phyloP scores from a whole-genome alignment of 805 yeast genomes.

The Ogataea angusta region DNA sequence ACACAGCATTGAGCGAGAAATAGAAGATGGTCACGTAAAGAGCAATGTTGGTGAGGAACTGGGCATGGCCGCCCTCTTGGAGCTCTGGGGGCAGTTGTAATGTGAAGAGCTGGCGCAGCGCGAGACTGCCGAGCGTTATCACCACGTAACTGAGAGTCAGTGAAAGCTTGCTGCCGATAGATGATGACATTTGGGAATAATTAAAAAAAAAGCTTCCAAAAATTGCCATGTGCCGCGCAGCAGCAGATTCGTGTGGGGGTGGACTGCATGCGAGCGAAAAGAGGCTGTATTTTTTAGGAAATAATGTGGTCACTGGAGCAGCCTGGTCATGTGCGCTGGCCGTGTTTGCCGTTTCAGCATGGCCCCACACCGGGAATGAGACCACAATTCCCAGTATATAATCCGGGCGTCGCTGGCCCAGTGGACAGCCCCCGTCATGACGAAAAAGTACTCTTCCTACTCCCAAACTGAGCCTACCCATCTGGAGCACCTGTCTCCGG shows the following conservation, averaged over 20 bases:
- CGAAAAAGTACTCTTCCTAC: slow-evolving; percentile 18
- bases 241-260: background rate
- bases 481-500: slow-evolving; percentile 28
- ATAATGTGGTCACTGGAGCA: background rate
- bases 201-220: background rate
- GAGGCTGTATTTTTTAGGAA: background rate
- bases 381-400: slow-evolving; percentile 2
- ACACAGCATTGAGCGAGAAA: slow-evolving; percentile 36
- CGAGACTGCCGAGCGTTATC: slow-evolving; percentile 11
- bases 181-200: background rate
- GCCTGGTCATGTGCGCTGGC: background rate
- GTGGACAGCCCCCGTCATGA: slow-evolving; percentile 10
- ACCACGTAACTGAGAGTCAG: slow-evolving; percentile 15
- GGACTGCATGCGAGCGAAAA: background rate
- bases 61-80: slow-evolving; percentile 61
- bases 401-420: background rate
- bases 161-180: slow-evolving; percentile 11
- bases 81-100: slow-evolving; percentile 47
- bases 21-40: slow-evolving; percentile 45
- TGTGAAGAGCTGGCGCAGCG: slow-evolving; percentile 14
- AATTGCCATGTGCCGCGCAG: background rate
- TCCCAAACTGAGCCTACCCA: slow-evolving; percentile 31
- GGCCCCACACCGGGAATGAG: slow-evolving; percentile 1
- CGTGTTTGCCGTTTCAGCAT: no score
- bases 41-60: slow-evolving; percentile 69